phyloP scores from a whole-genome alignment of 1,284 basidiomycete species.

The Moesziomyces sp. region DNA sequence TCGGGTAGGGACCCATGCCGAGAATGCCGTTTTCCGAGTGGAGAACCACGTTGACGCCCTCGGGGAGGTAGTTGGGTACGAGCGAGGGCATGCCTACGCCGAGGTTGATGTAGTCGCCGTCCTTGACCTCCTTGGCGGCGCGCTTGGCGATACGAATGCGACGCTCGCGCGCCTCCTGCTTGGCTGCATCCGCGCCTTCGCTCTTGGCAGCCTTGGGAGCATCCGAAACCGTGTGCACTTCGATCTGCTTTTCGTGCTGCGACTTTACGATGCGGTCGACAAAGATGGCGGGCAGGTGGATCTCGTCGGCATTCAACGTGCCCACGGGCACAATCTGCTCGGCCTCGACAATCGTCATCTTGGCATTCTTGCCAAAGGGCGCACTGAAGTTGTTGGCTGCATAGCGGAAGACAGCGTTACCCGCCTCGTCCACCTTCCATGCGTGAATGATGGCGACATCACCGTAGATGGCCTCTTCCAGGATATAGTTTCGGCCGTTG shows the following conservation, averaged over 20 bases:
- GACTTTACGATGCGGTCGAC: conserved; percentile 61
- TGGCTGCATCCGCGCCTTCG: conserved; percentile 18
- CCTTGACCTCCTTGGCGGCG: conserved; percentile 59
- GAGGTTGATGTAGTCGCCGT: conserved; percentile 65
- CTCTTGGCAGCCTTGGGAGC: conserved; percentile 33
- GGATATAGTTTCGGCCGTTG: conserved; percentile 82
- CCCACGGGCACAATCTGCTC: conserved; percentile 64
- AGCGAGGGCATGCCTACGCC: conserved; percentile 64
- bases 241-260: conserved; percentile 54
- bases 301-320: conserved; percentile 51
- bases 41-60: conserved; percentile 58
- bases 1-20: conserved; percentile 65
- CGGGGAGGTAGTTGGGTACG: conserved; percentile 62
- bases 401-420: conserved; percentile 69
- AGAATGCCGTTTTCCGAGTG: conserved; percentile 66
- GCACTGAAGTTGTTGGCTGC: conserved; percentile 64
- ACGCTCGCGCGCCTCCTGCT: conserved; percentile 42
- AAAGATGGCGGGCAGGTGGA: conserved; percentile 63
- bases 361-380: conserved; percentile 64
- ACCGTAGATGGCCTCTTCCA: conserved; percentile 86
- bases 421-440: conserved; percentile 90
- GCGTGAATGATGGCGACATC: conserved; percentile 90
- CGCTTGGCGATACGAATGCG: conserved; percentile 54
- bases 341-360: conserved; percentile 63
- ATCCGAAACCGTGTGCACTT: conserved; percentile 52